Conservation (phyloP, 163 green algal species). For the Scenedesmus sp. region DNA sequence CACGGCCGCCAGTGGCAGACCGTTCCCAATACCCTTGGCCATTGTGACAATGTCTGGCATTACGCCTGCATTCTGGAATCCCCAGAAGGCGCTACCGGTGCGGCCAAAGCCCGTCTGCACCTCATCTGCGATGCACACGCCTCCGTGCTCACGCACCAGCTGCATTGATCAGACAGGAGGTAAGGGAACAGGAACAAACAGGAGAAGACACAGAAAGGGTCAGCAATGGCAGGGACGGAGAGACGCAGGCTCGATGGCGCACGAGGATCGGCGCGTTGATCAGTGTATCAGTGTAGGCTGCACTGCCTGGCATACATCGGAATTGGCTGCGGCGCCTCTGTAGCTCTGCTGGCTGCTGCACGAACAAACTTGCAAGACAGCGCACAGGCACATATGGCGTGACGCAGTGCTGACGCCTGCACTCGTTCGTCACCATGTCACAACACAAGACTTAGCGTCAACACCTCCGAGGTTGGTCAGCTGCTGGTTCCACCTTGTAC, state of each 20-base stretch:
- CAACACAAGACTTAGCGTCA: too few relatives aligned
- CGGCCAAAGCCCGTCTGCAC: conserved; percentile 98
- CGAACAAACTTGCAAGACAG: too few relatives aligned
- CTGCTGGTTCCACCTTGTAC: background rate
- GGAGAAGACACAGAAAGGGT: background rate
- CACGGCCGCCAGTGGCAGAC: conserved; percentile 95
- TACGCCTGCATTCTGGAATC: conserved; percentile 92
- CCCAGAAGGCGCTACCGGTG: conserved; percentile 95
- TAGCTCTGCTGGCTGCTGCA: too few relatives aligned
- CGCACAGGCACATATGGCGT: too few relatives aligned
- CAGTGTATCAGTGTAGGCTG: too few relatives aligned
- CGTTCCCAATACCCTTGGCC: conserved; percentile 99
- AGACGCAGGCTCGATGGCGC: too few relatives aligned
- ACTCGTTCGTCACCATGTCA: too few relatives aligned
- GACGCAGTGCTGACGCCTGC: too few relatives aligned
- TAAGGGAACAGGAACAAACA: background rate
- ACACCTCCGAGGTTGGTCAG: background rate
- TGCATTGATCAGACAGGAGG: conserved; percentile 34
- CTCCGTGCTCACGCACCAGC: conserved; percentile 86
- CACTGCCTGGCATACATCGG: too few relatives aligned
- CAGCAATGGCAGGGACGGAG: background rate
- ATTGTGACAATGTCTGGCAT: conserved; percentile 98
- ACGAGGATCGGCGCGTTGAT: too few relatives aligned
- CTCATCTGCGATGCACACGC: conserved; percentile 97
- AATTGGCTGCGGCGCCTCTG: too few relatives aligned